Evolutionary conservation across 495 filamentous ascomycete genomes (phyloP), one percentile per base, ranked within the genome.

Genomic region (Penicillium pancosmium): DNA sequence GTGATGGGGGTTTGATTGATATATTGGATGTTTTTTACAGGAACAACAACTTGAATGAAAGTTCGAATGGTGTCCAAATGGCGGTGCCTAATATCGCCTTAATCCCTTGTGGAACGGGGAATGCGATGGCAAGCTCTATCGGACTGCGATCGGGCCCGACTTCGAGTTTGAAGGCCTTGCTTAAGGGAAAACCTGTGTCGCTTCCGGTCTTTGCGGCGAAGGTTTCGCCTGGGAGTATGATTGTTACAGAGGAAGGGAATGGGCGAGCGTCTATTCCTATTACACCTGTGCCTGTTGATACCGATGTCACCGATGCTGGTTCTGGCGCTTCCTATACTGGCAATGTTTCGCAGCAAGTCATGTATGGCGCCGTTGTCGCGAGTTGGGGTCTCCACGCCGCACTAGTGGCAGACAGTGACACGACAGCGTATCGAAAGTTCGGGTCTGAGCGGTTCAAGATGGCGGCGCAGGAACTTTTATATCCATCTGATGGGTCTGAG

Each of bases 361-460:
- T 93, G 19, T 81, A 84, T 62, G 91, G 91, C n/a, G 88, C 87
- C 12, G 89, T 97, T 33, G 92, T 97, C 12, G 85, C 86, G 31
- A 91, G 87, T 61, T 96, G 92, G 85, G 93, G 88, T 36, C 83
- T 97, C 56, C 93, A 98, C 69, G 90, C 93, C 35, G 81, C 85
- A 13, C 75, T 98, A 0, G 92, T 98, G 23, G 92, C 90, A 41
- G 91, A 96, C 72, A 91, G 88, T 68, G 92, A 97, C 66, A 91
- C 92, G 1, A 72, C 80, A 1, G 87, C 84, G 51, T 92, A 91
- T 65, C 88, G 92, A 54, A 82, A 80, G 54, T 84, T 83, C 67
- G 93, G 93, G 5, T 78, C 77, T 2, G 82, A 88, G 67, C 81
- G 93, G 2, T 98, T 98, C 73, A 79, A 86, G 54, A 88, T 94